Conservation (phyloP, 108 stramenopile genomes). For the Fragilariopsis cylindrus region DNA sequence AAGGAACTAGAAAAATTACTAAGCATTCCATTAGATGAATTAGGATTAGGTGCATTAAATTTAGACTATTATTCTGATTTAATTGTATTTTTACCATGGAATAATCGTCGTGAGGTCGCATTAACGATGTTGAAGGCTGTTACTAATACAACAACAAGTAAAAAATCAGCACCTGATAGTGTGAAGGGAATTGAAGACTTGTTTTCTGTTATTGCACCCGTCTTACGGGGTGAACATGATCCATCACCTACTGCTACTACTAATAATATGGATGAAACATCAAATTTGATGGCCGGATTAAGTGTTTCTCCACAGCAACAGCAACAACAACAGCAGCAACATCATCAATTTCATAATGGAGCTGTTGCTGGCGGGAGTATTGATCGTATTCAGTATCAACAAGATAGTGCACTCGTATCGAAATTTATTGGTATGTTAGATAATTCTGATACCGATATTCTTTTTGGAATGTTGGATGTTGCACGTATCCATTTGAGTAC, state of each 20-base stretch:
- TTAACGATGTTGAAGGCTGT: constrained; percentile 67
- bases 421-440: constrained; percentile 87
- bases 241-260: constrained; percentile 10
- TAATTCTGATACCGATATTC: constrained; percentile 82
- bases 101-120: constrained; percentile 81
- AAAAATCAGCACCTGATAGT: constrained; percentile 48
- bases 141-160: constrained; percentile 47
- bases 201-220: constrained; percentile 87
- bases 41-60: constrained; percentile 81
- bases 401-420: constrained; percentile 84
- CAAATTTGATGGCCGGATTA: constrained; percentile 73
- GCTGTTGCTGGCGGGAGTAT: constrained; percentile 23
- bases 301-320: constrained; percentile 41
- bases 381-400: constrained; percentile 27
- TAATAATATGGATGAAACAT: constrained; percentile 42
- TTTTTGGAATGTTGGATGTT: constrained; percentile 77
- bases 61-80: constrained; percentile 81
- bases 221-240: constrained; percentile 73
- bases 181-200: constrained; percentile 79
- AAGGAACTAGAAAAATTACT: constrained; percentile 89
- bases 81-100: constrained; percentile 91
- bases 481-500: constrained; percentile 68
- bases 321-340: neutral
- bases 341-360: constrained; percentile 9
- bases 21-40: constrained; percentile 79